Conservation (phyloP, 2,329 filamentous ascomycete species). For the Aspergillus udagawae region DNA sequence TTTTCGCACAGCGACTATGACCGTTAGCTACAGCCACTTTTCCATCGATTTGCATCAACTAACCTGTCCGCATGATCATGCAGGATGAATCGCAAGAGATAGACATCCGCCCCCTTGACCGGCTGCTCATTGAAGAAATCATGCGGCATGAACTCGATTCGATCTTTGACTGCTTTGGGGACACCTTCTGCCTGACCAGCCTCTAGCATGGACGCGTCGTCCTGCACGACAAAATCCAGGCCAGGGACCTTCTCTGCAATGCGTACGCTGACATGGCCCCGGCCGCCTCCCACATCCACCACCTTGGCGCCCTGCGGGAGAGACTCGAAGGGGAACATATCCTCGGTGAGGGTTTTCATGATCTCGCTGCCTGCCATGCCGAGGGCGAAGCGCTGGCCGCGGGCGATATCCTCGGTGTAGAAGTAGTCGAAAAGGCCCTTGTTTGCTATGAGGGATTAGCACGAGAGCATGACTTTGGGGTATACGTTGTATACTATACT, state of each 20-base stretch:
- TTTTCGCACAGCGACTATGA: not conserved
- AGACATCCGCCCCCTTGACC: constrained; percentile 16
- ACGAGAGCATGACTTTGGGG: too few relatives aligned
- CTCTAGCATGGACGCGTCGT: constrained; percentile 9
- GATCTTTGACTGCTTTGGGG: constrained; percentile 1
- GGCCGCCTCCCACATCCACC: constrained; percentile 15
- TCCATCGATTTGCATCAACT: not conserved
- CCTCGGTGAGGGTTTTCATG: not conserved
- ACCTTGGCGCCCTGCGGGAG: not conserved
- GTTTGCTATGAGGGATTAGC: not conserved
- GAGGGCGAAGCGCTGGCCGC: not conserved
- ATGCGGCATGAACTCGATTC: constrained; percentile 11
- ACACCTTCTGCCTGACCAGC: constrained; percentile 1
- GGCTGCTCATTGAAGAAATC: constrained; percentile 17
- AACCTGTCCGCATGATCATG: constrained; percentile 16
- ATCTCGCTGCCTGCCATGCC: not conserved
- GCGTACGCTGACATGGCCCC: constrained; percentile 10
- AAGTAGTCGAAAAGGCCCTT: not conserved
- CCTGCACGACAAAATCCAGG: constrained; percentile 14
- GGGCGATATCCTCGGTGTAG: not conserved
- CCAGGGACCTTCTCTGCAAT: constrained; percentile 10
- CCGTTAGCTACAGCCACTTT: not conserved
- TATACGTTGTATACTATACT: not conserved
- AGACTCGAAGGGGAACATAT: not conserved
- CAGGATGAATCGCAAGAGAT: constrained; percentile 20